Conservation (phyloP, 495 filamentous ascomycete genomes). For the Glutinoglossum americanum region DNA sequence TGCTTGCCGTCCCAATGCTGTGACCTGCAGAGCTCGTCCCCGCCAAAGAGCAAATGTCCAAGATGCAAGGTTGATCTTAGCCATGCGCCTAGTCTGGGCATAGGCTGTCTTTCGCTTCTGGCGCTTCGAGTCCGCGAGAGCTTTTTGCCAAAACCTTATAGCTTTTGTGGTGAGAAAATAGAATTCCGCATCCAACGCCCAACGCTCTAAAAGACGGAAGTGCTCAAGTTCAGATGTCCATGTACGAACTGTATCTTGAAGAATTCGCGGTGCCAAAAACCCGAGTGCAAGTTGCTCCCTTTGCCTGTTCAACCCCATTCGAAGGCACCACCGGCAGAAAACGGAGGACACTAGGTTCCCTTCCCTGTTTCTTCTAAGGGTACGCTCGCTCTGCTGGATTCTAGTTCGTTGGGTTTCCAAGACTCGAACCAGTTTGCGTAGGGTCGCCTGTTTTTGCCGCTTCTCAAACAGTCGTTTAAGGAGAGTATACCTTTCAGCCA, state of each 20-base stretch:
- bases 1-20: constrained; percentile 21
- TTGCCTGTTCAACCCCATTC: constrained; percentile 21
- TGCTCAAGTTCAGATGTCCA: constrained; percentile 26
- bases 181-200: constrained; percentile 33
- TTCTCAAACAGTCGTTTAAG: constrained; percentile 30
- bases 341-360: constrained; percentile 5
- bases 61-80: constrained; percentile 35
- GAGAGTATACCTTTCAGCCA: constrained; percentile 31
- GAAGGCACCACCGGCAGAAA: constrained; percentile 24
- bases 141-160: constrained; percentile 33
- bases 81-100: constrained; percentile 29
- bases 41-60: constrained; percentile 25
- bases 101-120: constrained; percentile 38
- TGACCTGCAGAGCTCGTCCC: not conserved
- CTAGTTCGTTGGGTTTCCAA: not conserved
- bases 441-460: constrained; percentile 19
- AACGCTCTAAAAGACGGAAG: constrained; percentile 25
- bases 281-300: constrained; percentile 29
- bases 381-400: not conserved
- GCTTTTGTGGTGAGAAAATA: constrained; percentile 33
- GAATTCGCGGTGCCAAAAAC: constrained; percentile 28
- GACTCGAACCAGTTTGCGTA: not conserved
- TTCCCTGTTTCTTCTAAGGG: not conserved
- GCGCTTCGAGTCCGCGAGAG: constrained; percentile 27
- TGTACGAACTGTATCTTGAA: constrained; percentile 24